These are phyloP conservation scores for Mucor circinelloides DNA, from an alignment of 371 early-diverging fungal species.

Conservation along the genomic window DNA sequence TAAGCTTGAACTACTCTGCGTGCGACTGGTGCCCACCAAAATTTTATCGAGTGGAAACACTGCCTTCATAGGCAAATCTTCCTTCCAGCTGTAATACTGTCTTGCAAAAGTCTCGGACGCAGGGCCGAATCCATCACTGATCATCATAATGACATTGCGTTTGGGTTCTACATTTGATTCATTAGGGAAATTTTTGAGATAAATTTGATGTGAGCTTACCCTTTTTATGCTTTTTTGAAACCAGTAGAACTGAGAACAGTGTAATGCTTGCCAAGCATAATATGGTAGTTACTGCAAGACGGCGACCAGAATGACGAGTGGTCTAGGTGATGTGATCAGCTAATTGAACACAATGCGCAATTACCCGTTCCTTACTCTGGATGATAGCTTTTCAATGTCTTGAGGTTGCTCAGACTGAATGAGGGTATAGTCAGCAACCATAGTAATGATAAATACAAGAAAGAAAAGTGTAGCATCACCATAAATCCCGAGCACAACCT, in stretches of 20 bases:
- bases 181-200: neutral
- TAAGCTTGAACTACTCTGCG: slow-evolving; percentile 77
- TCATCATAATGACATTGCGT: slow-evolving; percentile 86
- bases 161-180: neutral
- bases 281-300: neutral
- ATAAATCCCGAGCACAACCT: neutral
- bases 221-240: neutral
- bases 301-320: neutral
- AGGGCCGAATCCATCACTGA: slow-evolving; percentile 94
- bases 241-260: neutral
- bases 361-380: neutral
- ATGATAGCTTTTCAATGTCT: neutral
- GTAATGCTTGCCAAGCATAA: neutral
- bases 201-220: neutral
- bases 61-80: slow-evolving; percentile 37
- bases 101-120: slow-evolving; percentile 93
- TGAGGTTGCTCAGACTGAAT: neutral
- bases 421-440: neutral
- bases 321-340: neutral
- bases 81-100: slow-evolving; percentile 65
- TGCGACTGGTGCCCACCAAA: slow-evolving; percentile 85
- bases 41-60: slow-evolving; percentile 78
- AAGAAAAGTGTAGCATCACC: neutral
- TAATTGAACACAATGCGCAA: neutral
- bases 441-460: neutral